phyloP scores from a whole-genome alignment of 164 flowering plant species.

The Euptelea pleiosperma region DNA sequence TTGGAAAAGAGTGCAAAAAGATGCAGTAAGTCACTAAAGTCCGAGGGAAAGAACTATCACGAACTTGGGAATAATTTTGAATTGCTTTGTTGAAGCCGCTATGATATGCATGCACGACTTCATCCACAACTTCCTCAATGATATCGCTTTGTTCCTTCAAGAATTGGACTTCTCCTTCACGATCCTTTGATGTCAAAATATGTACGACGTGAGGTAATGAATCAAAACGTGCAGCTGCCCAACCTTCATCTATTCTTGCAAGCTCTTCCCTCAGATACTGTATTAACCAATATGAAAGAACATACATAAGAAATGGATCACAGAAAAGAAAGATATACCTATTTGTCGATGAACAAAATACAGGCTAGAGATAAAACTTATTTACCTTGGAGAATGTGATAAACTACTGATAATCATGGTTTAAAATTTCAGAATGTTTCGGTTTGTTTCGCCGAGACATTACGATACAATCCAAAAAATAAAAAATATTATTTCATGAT shows the following conservation, averaged over 20 bases:
- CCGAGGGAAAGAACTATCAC: conserved; percentile 11
- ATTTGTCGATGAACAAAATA: neutral
- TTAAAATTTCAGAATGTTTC: too few species aligned
- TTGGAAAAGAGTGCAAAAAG: neutral
- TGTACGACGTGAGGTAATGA: conserved; percentile 97
- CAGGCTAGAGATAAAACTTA: neutral
- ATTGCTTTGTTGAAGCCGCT: conserved; percentile 97
- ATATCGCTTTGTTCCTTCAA: conserved; percentile 92
- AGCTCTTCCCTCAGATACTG: conserved; percentile 83
- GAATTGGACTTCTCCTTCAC: conserved; percentile 65
- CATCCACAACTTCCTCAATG: conserved; percentile 95
- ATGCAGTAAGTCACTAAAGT: neutral
- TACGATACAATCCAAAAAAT: too few species aligned
- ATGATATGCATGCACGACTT: conserved; percentile 95
- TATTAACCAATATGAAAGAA: conserved; percentile 11
- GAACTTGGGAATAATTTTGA: conserved; percentile 98
- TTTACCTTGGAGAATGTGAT: neutral
- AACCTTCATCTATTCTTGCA: conserved; percentile 72
- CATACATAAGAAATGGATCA: neutral
- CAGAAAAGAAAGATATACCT: neutral
- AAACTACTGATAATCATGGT: too few species aligned
- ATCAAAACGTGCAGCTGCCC: conserved; percentile 96
- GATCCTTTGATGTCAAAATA: conserved; percentile 90
- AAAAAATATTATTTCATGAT: too few species aligned
- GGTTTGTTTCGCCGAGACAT: too few species aligned